Evolutionary conservation across 345 rosid species (phyloP).

Genomic region (Hypericum perforatum): DNA sequence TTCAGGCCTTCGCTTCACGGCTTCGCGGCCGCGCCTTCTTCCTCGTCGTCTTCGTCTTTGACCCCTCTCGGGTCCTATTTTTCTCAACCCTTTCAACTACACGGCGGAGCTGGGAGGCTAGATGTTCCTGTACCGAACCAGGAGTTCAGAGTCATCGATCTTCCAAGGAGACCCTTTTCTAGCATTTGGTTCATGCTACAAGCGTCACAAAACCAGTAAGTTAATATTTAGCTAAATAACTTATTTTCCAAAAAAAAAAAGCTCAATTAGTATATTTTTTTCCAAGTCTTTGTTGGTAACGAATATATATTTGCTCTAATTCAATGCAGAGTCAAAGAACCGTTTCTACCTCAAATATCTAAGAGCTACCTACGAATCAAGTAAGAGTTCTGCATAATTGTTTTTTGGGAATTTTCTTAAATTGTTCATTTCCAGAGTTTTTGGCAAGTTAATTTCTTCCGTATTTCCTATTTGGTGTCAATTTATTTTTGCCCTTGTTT

Average conservation of each 20-base stretch:
- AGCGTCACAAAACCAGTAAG: slow-evolving; percentile 95
- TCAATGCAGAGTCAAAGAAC: slow-evolving; percentile 70
- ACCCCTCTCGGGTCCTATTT: slow-evolving; percentile 54
- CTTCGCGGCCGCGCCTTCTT: no score
- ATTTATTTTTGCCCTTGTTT: neutral
- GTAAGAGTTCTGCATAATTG: slow-evolving; percentile 23
- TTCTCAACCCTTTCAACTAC: slow-evolving; percentile 43
- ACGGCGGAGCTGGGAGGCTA: slow-evolving; percentile 15
- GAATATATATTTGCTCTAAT: neutral
- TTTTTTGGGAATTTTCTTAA: no score
- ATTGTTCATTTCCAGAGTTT: no score
- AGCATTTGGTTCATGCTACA: slow-evolving; percentile 94
- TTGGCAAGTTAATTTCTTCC: no score
- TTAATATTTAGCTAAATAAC: slow-evolving; percentile 9
- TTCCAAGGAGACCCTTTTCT: slow-evolving; percentile 71
- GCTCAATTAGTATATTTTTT: neutral
- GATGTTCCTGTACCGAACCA: slow-evolving; percentile 59
- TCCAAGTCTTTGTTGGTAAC: neutral
- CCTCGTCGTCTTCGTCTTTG: slow-evolving; percentile 32
- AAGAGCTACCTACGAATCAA: slow-evolving; percentile 98
- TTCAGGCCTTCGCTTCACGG: slow-evolving; percentile 35
- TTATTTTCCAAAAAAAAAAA: neutral
- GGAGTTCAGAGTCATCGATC: slow-evolving; percentile 62
- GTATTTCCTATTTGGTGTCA: no score
- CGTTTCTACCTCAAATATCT: slow-evolving; percentile 85